These are phyloP conservation scores for Talaromyces amestolkiae DNA, from an alignment of 2,329 filamentous ascomycete genomes.

Conservation along the genomic window DNA sequence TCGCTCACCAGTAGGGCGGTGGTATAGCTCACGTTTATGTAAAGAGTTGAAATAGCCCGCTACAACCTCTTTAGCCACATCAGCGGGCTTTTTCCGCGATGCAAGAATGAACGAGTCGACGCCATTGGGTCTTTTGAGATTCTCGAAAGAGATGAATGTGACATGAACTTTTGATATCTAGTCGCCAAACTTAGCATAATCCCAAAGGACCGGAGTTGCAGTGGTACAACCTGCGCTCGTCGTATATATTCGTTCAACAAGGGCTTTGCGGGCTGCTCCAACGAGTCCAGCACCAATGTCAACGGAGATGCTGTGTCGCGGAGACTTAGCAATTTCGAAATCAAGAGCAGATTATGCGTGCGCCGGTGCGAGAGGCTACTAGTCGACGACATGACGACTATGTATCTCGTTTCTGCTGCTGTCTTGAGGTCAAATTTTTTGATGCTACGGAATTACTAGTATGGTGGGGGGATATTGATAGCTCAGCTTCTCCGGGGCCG, in stretches of 20 bases:
- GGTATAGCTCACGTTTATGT: slow-evolving; percentile 28
- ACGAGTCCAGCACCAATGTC: slow-evolving; percentile 77
- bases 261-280: slow-evolving; percentile 74
- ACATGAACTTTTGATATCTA: slow-evolving; percentile 62
- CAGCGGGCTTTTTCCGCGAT: slow-evolving; percentile 56
- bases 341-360: slow-evolving; percentile 78
- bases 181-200: slow-evolving; percentile 18
- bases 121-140: slow-evolving; percentile 61
- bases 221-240: slow-evolving; percentile 63
- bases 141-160: slow-evolving; percentile 75
- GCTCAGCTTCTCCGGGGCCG: neutral
- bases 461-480: neutral
- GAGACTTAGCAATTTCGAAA: slow-evolving; percentile 76
- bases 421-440: neutral
- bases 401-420: neutral
- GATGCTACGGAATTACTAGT: too few species aligned
- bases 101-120: slow-evolving; percentile 68
- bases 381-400: slow-evolving; percentile 33
- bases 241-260: slow-evolving; percentile 71
- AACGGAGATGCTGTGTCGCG: slow-evolving; percentile 80
- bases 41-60: slow-evolving; percentile 33
- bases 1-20: neutral
- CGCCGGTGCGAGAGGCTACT: slow-evolving; percentile 59
- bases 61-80: slow-evolving; percentile 60
- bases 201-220: neutral